These are phyloP conservation scores for Ceratocystiopsis minuta DNA, from an alignment of 2,329 filamentous ascomycete species.

Conservation along the genomic window DNA sequence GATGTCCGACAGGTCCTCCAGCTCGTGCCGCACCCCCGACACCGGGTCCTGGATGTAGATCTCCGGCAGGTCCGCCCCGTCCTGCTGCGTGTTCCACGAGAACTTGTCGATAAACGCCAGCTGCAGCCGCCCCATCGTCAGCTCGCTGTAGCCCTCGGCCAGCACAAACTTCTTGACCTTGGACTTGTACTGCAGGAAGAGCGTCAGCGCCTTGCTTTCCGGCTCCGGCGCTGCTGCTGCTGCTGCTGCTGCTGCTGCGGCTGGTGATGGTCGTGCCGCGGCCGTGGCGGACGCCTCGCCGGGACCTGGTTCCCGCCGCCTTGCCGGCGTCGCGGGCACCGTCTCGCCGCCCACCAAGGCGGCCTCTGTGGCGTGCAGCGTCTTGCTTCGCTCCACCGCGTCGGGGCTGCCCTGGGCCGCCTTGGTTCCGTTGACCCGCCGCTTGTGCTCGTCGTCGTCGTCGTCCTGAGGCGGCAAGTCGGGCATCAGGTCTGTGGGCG, in stretches of 20 bases:
- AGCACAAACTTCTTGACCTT: conserved; percentile 94
- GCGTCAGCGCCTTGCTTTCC: conserved; percentile 64
- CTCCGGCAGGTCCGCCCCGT: conserved; percentile 81
- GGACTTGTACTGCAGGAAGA: conserved; percentile 92
- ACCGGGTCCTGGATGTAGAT: conserved; percentile 96
- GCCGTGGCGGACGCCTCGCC: neutral
- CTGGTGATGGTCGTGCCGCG: too few relatives aligned
- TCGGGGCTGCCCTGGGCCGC: conserved; percentile 1
- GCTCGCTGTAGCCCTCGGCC: conserved; percentile 62
- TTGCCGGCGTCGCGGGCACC: neutral
- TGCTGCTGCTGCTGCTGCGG: neutral
- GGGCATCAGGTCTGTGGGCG: too few relatives aligned
- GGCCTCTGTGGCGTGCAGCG: conserved; percentile 2
- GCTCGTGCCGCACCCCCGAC: conserved; percentile 88
- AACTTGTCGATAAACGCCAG: conserved; percentile 98
- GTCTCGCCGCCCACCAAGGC: conserved; percentile 2
- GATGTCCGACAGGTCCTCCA: conserved; percentile 83
- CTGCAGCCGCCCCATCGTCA: conserved; percentile 77
- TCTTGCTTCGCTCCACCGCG: conserved; percentile 8
- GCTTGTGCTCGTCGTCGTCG: conserved; percentile 11
- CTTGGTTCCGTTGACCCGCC: neutral
- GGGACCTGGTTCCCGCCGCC: too few relatives aligned
- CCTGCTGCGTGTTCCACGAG: conserved; percentile 93
- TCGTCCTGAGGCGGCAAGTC: conserved; percentile 5
- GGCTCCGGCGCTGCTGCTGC: conserved; percentile 10